Evolutionary conservation across 768 basidiomycete genomes (phyloP), one percentile per base, ranked within the genome.

Genomic region (Tricholoma saponaceum): DNA sequence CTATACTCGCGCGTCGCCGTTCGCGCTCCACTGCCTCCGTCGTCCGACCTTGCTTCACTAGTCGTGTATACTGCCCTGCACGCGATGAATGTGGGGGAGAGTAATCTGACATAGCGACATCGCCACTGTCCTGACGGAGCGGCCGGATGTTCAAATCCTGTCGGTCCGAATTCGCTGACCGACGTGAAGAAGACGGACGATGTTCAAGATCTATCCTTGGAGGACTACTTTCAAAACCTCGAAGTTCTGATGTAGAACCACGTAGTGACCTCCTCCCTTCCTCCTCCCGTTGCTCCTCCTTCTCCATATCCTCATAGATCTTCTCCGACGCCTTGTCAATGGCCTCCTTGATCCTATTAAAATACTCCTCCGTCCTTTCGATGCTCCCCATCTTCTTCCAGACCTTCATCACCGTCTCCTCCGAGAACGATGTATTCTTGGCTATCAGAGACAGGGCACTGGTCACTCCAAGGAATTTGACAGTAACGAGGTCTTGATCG

Each of bases 381-480:
- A 84, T 62, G 56, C 69, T 75, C 49, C 67, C 60, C 20, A 73
- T 65, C 0, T 61, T 32, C 8, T 64, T 33, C 59, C 74, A 80
- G 26, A 81, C 69, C 13, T 66, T 66, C 51, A 72, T 67, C 18
- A 80, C 79, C 5, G 79, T 72, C 2, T 71, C 69, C 44, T 74
- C 63, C 12, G 65, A 67, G 57, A 79, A 79, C 14, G 77, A 76
- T 41, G 82, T 79, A 30, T 79, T 78, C 18, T 68, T 62, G 0
- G 79, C 73, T 69, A 85, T 79, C 56, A 65, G 66, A 9, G 67
- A 62, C 2, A 83, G 55, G 14, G 68, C 65, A n/a, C 58, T 55
- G 18, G 61, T 53, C 14, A 67, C 58, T 0, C 69, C 72, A 20
- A 69, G 57, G 47, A 54, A 54, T 43, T 67, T 61, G 16, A 66